Evolutionary conservation across 1,139 yeast genomes (phyloP).

Genomic region (Taiozyma sp.): DNA sequence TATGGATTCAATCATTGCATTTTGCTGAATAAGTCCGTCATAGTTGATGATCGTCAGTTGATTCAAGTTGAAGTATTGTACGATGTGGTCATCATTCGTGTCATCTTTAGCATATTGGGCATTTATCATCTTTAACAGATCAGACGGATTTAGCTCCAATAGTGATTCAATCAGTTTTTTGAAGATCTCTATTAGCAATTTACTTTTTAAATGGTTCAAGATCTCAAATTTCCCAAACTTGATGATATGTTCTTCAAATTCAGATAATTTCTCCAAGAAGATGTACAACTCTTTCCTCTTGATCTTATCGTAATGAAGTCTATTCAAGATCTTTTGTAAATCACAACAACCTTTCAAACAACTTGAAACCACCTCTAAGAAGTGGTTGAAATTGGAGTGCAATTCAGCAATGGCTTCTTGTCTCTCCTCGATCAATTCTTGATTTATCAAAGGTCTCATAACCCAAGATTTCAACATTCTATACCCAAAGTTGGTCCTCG

Average conservation of each 20-base stretch:
- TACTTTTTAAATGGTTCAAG: slow-evolving; percentile 23
- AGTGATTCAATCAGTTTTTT: slow-evolving; percentile 20
- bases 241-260: slow-evolving; percentile 26
- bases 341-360: slow-evolving; percentile 51
- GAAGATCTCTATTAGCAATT: slow-evolving; percentile 28
- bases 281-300: slow-evolving; percentile 61
- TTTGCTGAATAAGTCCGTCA: slow-evolving; percentile 5
- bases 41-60: slow-evolving; percentile 16
- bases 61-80: slow-evolving; percentile 47
- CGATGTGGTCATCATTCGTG: slow-evolving; percentile 41
- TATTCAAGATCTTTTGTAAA: slow-evolving; percentile 59
- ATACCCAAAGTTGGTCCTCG: slow-evolving; percentile 72
- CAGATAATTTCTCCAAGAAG: slow-evolving; percentile 47
- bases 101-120: slow-evolving; percentile 50
- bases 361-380: slow-evolving; percentile 47
- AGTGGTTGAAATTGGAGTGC: slow-evolving; percentile 36
- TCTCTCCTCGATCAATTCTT: slow-evolving; percentile 50
- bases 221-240: slow-evolving; percentile 26
- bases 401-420: slow-evolving; percentile 61
- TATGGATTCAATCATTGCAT: slow-evolving; percentile 31
- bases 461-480: slow-evolving; percentile 69
- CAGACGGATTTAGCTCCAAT: slow-evolving; percentile 15
- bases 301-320: slow-evolving; percentile 62
- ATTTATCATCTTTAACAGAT: slow-evolving; percentile 49
- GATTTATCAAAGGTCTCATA: slow-evolving; percentile 57